These are phyloP conservation scores for Allium fistulosum DNA, from an alignment of 106 monocot species.

Conservation along the genomic window DNA sequence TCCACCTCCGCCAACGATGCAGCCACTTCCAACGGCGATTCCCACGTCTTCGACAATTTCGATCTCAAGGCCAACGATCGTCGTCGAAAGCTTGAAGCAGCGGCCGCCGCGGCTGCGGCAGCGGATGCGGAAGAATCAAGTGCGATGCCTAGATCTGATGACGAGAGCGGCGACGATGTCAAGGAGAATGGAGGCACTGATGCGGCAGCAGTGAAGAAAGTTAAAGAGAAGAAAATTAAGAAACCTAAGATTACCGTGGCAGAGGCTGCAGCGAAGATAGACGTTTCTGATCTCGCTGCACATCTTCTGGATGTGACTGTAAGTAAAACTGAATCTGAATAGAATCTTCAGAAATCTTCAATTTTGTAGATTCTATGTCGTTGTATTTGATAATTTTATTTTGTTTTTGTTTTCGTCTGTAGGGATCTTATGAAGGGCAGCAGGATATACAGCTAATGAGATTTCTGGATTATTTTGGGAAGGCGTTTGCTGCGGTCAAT, in stretches of 20 bases:
- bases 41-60: conserved; percentile 66
- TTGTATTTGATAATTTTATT: not conserved
- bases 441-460: conserved; percentile 92
- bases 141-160: conserved; percentile 20
- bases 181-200: conserved; percentile 8
- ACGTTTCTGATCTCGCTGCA: conserved; percentile 49
- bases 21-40: not conserved
- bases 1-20: not conserved
- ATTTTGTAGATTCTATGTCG: no score
- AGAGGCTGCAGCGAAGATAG: conserved; percentile 82
- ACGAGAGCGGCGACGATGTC: conserved; percentile 21
- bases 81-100: conserved; percentile 45
- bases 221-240: conserved; percentile 53
- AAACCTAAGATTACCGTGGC: conserved; percentile 79
- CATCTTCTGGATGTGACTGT: conserved; percentile 74
- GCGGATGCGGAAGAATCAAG: conserved; percentile 3
- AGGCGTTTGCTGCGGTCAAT: conserved; percentile 57
- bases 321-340: conserved; percentile 1
- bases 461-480: conserved; percentile 84
- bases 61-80: conserved; percentile 72
- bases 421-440: conserved; percentile 77
- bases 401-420: not conserved
- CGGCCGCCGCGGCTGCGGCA: conserved; percentile 18
- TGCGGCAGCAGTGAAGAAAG: conserved; percentile 45
- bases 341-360: no score